Conservation (phyloP, 257 asterid species). For the Nemophila menziesii region DNA sequence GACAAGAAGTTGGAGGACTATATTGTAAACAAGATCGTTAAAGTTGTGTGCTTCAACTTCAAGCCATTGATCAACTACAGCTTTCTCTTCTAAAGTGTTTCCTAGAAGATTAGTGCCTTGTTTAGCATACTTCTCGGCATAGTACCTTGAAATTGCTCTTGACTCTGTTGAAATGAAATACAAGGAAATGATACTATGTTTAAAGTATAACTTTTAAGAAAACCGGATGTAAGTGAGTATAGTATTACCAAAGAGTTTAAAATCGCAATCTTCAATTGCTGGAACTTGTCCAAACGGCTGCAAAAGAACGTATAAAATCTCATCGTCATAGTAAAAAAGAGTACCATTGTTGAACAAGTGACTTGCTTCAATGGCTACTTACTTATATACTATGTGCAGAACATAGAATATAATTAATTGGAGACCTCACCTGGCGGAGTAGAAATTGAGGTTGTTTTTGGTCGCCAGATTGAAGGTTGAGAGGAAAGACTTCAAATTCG, state of each 20-base stretch:
- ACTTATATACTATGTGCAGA: neutral
- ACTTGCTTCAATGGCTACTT: no score
- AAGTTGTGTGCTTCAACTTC: slow-evolving; percentile 76
- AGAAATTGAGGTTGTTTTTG: slow-evolving; percentile 46
- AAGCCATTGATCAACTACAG: slow-evolving; percentile 80
- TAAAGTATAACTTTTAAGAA: neutral
- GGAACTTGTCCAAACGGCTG: slow-evolving; percentile 97
- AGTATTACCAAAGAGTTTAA: slow-evolving; percentile 67
- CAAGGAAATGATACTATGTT: no score
- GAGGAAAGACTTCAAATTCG: slow-evolving; percentile 40
- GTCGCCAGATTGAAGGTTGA: slow-evolving; percentile 42
- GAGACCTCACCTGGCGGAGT: slow-evolving; percentile 33
- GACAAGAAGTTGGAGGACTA: slow-evolving; percentile 58
- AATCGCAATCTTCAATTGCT: slow-evolving; percentile 63
- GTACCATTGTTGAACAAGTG: no score
- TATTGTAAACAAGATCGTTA: slow-evolving; percentile 42
- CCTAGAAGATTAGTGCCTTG: slow-evolving; percentile 51
- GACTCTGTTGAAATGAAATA: slow-evolving; percentile 36
- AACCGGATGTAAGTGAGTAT: neutral
- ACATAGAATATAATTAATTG: no score
- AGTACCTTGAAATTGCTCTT: slow-evolving; percentile 75
- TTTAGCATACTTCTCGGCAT: slow-evolving; percentile 45
- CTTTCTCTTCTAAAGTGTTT: slow-evolving; percentile 53
- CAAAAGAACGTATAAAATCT: slow-evolving; percentile 6
- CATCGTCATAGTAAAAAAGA: neutral